Conservation (phyloP, 1,284 basidiomycete genomes). For the Cutaneotrichosporon daszewskae region DNA sequence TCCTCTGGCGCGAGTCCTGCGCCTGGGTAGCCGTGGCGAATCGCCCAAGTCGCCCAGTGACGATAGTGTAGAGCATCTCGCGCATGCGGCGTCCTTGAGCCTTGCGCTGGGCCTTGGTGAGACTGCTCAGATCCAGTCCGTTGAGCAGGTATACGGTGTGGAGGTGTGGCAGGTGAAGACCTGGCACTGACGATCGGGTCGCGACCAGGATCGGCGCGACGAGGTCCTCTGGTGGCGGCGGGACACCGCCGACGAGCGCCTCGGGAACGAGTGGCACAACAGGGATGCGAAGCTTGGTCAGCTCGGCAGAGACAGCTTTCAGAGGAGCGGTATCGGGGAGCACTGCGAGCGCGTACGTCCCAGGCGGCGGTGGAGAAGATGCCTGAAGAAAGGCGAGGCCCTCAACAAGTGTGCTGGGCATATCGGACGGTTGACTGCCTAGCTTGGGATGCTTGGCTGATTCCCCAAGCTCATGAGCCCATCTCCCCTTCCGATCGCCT, state of each 20-base stretch:
- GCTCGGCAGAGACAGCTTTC: slow-evolving; percentile 10
- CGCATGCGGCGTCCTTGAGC: slow-evolving; percentile 14
- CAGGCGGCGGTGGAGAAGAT: slow-evolving; percentile 22
- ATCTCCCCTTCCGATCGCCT: background rate
- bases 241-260: slow-evolving; percentile 13
- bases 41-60: slow-evolving; percentile 29
- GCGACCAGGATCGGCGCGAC: slow-evolving; percentile 18
- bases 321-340: slow-evolving; percentile 25
- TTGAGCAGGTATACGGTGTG: slow-evolving; percentile 30
- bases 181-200: slow-evolving; percentile 22
- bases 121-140: slow-evolving; percentile 27
- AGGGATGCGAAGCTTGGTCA: slow-evolving; percentile 17
- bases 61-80: slow-evolving; percentile 20
- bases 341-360: slow-evolving; percentile 22
- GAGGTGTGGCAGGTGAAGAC: slow-evolving; percentile 26
- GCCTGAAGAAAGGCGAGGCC: slow-evolving; percentile 27
- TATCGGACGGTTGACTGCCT: background rate
- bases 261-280: slow-evolving; percentile 22
- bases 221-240: slow-evolving; percentile 1
- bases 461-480: background rate
- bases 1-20: slow-evolving; percentile 8
- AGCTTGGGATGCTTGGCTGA: background rate
- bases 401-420: slow-evolving; percentile 16
- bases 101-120: slow-evolving; percentile 14
- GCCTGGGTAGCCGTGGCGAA: slow-evolving; percentile 15